A percentile compares a stretch with the other conserved stretches of the same genome.
phyloP scores from a whole-genome alignment of 345 rosid species.

The Aquilaria sinensis region DNA sequence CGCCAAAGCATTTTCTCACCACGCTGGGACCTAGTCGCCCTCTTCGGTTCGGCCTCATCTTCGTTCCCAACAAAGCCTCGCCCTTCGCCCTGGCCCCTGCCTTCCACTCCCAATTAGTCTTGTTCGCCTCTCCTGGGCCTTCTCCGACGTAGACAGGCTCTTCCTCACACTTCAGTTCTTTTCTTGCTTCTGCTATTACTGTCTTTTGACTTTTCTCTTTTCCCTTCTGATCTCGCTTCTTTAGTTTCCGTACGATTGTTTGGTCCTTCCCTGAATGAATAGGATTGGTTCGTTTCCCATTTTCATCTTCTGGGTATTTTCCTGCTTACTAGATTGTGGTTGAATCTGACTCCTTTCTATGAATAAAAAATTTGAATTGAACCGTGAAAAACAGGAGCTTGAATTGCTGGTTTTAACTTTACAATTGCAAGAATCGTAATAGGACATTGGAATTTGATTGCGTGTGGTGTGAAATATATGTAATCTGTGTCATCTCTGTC shows the following conservation, averaged over 20 bases:
- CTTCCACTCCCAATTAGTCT: conserved; percentile 59
- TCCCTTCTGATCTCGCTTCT: not conserved
- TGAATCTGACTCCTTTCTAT: too few species aligned
- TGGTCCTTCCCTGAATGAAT: too few species aligned
- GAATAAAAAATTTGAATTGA: too few species aligned
- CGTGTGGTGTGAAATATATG: not conserved
- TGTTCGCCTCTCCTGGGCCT: conserved; percentile 89
- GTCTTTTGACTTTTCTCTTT: not conserved
- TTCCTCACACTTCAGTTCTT: conserved; percentile 46
- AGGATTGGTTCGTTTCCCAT: too few species aligned
- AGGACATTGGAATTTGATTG: conserved; percentile 10
- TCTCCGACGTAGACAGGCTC: conserved; percentile 50
- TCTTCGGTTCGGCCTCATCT: not conserved
- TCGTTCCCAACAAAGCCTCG: conserved; percentile 46
- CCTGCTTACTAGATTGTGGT: too few species aligned
- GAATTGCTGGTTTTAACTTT: too few species aligned
- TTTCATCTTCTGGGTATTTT: too few species aligned
- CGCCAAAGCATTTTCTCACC: too few species aligned
- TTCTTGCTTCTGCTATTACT: not conserved
- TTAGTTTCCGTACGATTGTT: not conserved
- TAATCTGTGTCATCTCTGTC: not conserved
- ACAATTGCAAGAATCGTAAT: too few species aligned
- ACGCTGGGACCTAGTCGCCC: too few species aligned
- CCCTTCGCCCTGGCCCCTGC: conserved; percentile 26
- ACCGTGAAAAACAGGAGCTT: too few species aligned